phyloP scores from a whole-genome alignment of 768 basidiomycete genomes.

The Trametes cingulata region DNA sequence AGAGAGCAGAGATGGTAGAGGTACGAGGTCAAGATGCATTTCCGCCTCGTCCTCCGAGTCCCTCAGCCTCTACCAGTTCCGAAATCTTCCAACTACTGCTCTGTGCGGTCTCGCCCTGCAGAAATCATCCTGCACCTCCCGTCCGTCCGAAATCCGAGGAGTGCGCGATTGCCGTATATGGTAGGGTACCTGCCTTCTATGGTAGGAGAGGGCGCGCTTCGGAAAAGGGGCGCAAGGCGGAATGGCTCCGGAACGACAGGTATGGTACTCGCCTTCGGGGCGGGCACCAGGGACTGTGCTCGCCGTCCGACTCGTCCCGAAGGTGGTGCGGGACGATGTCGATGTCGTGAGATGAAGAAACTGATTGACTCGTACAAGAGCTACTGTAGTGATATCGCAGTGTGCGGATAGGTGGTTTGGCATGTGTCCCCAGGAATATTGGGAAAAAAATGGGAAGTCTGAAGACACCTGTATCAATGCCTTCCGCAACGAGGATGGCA shows the following conservation, averaged over 20 bases:
- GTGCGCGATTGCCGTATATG: background rate
- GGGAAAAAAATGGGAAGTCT: too few species aligned
- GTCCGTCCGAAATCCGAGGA: slow-evolving; percentile 11
- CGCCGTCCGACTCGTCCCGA: slow-evolving; percentile 15
- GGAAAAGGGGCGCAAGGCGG: slow-evolving; percentile 12
- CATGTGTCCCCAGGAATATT: too few species aligned
- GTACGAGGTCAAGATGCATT: slow-evolving; percentile 16
- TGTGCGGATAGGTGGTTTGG: too few species aligned
- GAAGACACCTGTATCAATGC: background rate
- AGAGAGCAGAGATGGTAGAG: slow-evolving; percentile 9
- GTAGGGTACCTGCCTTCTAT: background rate
- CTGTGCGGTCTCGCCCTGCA: background rate
- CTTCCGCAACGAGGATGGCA: background rate
- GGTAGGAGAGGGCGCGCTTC: background rate
- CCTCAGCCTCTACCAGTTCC: background rate
- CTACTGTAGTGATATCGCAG: too few species aligned
- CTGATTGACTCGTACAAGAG: too few species aligned
- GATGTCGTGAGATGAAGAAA: background rate
- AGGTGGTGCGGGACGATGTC: background rate
- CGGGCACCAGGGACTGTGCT: background rate
- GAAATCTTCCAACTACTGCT: background rate
- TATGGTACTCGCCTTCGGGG: background rate
- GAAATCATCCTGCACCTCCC: background rate
- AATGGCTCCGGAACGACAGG: slow-evolving; percentile 8
- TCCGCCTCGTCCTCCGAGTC: slow-evolving; percentile 7